Evolutionary conservation across 108 stramenopile genomes (phyloP), one percentile per base, ranked within the genome.

Genomic region (Asterionellopsis glacialis): DNA sequence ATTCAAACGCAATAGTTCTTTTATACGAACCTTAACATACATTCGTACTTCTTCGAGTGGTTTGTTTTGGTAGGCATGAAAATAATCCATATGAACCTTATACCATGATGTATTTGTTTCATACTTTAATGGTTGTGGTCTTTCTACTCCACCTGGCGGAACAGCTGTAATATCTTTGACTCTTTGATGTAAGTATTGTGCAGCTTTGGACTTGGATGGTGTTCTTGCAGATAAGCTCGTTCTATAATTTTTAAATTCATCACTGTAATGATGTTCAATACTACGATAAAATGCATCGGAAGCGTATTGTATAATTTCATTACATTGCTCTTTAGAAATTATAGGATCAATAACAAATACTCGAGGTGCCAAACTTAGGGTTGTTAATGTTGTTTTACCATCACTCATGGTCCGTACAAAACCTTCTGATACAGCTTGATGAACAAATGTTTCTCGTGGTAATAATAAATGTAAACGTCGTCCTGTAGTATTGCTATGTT

Each of bases 401-500:
- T 59, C 57, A 33, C 19, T 22, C 24, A 59, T 9, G 2, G 41
- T 43, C 7, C 57, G 57, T 14, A 21, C 23, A 42, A 59, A 59
- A 4, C 57, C 57, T 33, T 59, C 57, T 42, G 2, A 2, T 4
- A 59, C 57, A 13, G 57, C 57, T 42, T 59, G 27, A 42, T 59
- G 57, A 1, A 59, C 57, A 45, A 59, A 59, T n/a, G 57, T 15
- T 33, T 59, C 57, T 21, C 57, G 57, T 19, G 57, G 57, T 45
- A 59, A 19, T 39, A 59, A 59, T 1, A 59, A 39, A 42, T 59
- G 57, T 4, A 59, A 9, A 33, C 57, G 57, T 22, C 57, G 4
- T 4, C 22, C 5, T 40, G 54, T 5, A 16, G 57, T 5, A 42
- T 59, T 22, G 10, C 6, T 21, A 7, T 33, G 5, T 2, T 33